Evolutionary conservation across 225 moss, liverwort and hornwort species (phyloP), one percentile per base, ranked within the genome.

Genomic region (Polytrichum formosum): DNA sequence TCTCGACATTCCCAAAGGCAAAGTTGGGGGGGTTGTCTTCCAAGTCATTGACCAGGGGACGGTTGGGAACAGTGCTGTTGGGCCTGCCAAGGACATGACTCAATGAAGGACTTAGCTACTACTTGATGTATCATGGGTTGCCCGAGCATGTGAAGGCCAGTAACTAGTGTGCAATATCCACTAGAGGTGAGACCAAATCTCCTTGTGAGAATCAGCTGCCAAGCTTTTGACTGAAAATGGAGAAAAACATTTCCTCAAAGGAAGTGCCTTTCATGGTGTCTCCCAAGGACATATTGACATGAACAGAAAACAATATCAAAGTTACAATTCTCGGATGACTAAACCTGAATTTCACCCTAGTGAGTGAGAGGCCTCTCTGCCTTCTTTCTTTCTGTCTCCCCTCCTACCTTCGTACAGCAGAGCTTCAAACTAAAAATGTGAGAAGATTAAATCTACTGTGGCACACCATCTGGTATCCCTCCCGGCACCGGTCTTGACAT

Each of bases 401-500:
- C 46, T 46, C 13, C 46, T 46, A 46, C 46, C 13, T 46, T 77
- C 76, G 10, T 46, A 67, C 59, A 63, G 72, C 74, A 62, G 71
- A 73, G 67, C 67, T 76, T 31, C 58, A 22, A 73, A 81, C 75
- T 74, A 73, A 71, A 74, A 78, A 66, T 82, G 28, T 73, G 65
- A 72, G 71, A 72, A 54, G 26, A 26, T 53, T 25, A 53, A 67
- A 26, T 27, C 79, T 80, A 83, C 72, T 80, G 87, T 64, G 81
- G 76, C 76, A 87, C 56, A 65, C 78, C 77, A 23, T 79, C 83
- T 68, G 73, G 67, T 29, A 77, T 70, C 62, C 74, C 83, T 19
- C 83, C 85, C 1, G 85, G 82, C 28, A 82, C 69, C 0, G 82
- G 74, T 61, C 85, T 63, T 30, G 74, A 46, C 65, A 85, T 66